These are phyloP conservation scores for Curvularia verruculosa DNA, from an alignment of 2,329 filamentous ascomycete genomes.

Conservation along the genomic window DNA sequence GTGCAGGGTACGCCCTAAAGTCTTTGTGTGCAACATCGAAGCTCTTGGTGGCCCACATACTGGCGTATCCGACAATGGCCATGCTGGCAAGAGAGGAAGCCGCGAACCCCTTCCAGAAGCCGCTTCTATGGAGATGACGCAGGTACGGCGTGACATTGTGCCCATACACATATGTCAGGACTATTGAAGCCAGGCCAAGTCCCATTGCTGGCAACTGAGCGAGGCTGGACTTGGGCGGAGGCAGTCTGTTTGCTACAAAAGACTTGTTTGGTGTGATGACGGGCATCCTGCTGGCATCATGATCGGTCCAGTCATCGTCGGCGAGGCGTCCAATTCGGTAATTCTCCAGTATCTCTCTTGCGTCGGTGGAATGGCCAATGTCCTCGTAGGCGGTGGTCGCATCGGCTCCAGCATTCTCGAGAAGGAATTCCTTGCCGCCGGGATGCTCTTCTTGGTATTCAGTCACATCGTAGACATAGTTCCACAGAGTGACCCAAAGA, in stretches of 20 bases:
- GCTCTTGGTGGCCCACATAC: slow-evolving; percentile 18
- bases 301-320: slow-evolving; percentile 24
- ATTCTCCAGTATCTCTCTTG: slow-evolving; percentile 50
- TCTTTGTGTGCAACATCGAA: slow-evolving; percentile 22
- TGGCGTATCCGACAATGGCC: slow-evolving; percentile 12
- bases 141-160: slow-evolving; percentile 14
- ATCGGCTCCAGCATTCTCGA: slow-evolving; percentile 53
- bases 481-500: slow-evolving; percentile 58
- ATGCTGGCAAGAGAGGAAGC: slow-evolving; percentile 18
- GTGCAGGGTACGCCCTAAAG: slow-evolving; percentile 21
- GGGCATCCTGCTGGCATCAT: slow-evolving; percentile 46
- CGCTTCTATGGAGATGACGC: slow-evolving; percentile 14
- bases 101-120: slow-evolving; percentile 24
- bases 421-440: slow-evolving; percentile 49
- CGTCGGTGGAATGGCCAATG: slow-evolving; percentile 56
- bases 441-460: slow-evolving; percentile 66
- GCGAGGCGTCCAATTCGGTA: slow-evolving; percentile 41
- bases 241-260: slow-evolving; percentile 21
- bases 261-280: slow-evolving; percentile 27
- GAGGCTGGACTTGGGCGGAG: slow-evolving; percentile 15
- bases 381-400: slow-evolving; percentile 54
- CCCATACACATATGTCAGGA: slow-evolving; percentile 11
- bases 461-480: slow-evolving; percentile 63
- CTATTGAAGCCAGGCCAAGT: slow-evolving; percentile 10
- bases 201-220: slow-evolving; percentile 12